Base-by-base conservation (phyloP, 2,329 filamentous ascomycete genomes). In the Onygenales sp. region DNA sequence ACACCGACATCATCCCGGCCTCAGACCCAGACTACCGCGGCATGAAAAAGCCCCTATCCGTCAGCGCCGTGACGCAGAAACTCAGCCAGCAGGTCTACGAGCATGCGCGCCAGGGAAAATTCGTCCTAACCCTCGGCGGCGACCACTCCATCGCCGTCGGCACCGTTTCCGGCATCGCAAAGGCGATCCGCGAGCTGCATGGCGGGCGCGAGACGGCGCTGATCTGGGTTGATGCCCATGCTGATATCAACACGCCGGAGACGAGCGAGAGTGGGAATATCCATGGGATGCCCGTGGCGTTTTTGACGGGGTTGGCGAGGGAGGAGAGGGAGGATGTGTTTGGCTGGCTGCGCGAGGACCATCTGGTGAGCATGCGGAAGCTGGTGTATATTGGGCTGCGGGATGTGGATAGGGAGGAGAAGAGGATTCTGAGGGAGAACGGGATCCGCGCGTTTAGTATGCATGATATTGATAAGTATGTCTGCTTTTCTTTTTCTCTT, bases 161-260 rank as follows among this genome's bases (percentile, higher is more conserved):
- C 58, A 95, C 89, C 47, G 83, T 98, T 62, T 86, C 86, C 32
- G 93, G 93, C 42, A 89, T 86, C 1, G 88, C 91, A 38, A 88
- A 86, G 74, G 93, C 92, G 0, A 85, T 89, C 42, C 83, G 88
- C 55, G 91, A 98, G 78, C 77, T 92, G 14, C 75, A 95, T 55
- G 82, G 77, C 11, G 63, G 78, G 44, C 80, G 86, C 53, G 92
- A 97, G 63, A 84, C 96, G 58, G 93, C 90, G 10, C 89, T 98
- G 54, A 94, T 98, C 69, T 98, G 93, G 93, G 93, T 98, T 35
- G 93, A 98, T 72, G 93, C 93, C 31, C 93, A 98, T 72, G 86
- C 92, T 52, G 93, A 98, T 71, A 96, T 98, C 77, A 98, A 98
- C 75, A 90, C 88, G 1, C 93, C 92, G 51, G 91, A 97, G 80